Base-by-base conservation (phyloP, 257 asterid species). In the Galeopsis tetrahit region DNA sequence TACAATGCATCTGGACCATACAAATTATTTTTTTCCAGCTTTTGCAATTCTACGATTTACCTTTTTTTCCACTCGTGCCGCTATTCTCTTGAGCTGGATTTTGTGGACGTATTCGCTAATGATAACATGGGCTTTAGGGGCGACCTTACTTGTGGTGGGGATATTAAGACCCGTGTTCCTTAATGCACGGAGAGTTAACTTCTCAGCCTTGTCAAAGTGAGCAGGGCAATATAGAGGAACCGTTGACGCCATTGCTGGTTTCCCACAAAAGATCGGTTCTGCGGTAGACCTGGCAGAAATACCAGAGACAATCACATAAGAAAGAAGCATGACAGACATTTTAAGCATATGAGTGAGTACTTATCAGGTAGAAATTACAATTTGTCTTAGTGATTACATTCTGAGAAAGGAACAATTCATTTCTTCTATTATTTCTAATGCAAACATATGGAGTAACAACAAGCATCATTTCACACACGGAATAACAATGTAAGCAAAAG, bases 161-260 rank as follows among this genome's bases (percentile, higher is more conserved):
- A 59, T 77, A 33, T 62, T 78, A 39, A 79, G 84, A 5, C 87
- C 86, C 17, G 82, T 81, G 73, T 82, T 84, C 82, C 84, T 83
- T 56, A 87, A 70, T 46, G 91, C 93, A 74, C 82, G 81, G 17
- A 78, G 78, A 66, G 82, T 79, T 11, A 81, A 75, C 63, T 78
- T 85, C 63, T 84, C 96, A 49, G 86, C 88, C 82, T 81, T 85
- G 17, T 74, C 82, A 56, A 82, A 78, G 77, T 85, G 93, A 53
- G 71, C 77, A 73, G 88, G n/a, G 72, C 95, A 88, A 75, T 84
- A 85, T 14, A 87, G 75, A 65, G 86, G 95, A 80, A 82, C 75
- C 1, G 80, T 65, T 49, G 95, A 86, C 56, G 84, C 84, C 78
- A 88, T 72, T 64, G 75, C 82, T 34, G 92, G 90, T 78, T 88